Evolutionary conservation across 2,329 filamentous ascomycete genomes (phyloP).

Genomic region (Purpureocillium lavendulum): DNA sequence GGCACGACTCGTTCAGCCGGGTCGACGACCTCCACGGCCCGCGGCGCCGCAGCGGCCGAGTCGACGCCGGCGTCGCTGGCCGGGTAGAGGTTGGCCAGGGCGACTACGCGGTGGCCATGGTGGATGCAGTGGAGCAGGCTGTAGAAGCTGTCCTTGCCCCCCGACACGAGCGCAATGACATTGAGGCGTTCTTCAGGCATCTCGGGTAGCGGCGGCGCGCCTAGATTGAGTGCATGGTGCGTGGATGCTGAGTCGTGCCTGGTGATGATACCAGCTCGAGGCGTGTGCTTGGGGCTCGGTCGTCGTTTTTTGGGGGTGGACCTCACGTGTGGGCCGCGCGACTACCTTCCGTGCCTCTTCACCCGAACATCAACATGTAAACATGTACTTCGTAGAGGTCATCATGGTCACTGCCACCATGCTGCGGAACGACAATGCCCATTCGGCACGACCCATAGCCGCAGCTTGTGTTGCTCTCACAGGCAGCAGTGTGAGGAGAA

Average conservation of each 20-base stretch:
- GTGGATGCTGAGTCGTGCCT: background rate
- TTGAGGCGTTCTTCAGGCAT: slow-evolving; percentile 47
- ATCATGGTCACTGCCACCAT: too few relatives aligned
- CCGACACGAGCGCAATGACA: slow-evolving; percentile 88
- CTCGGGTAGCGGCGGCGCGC: slow-evolving; percentile 2
- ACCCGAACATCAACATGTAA: too few relatives aligned
- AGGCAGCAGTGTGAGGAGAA: too few relatives aligned
- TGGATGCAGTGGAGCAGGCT: slow-evolving; percentile 82
- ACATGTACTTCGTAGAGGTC: too few relatives aligned
- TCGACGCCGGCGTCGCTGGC: background rate
- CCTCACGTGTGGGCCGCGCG: slow-evolving; percentile 7
- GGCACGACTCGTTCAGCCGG: slow-evolving; percentile 6
- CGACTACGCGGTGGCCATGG: slow-evolving; percentile 78
- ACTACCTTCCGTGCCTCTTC: too few relatives aligned
- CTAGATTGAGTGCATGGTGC: background rate
- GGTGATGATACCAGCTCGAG: background rate
- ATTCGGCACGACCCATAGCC: too few relatives aligned
- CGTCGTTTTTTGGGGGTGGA: background rate
- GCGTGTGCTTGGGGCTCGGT: too few relatives aligned
- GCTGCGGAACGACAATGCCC: too few relatives aligned
- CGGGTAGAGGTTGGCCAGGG: slow-evolving; percentile 81
- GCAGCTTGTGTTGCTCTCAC: too few relatives aligned
- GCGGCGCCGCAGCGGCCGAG: background rate
- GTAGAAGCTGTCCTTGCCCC: slow-evolving; percentile 95
- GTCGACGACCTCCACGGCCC: slow-evolving; percentile 9